Percentiles rank a stretch among this genome's conserved stretches.
These are phyloP conservation scores for Penicillium sp. DNA, from an alignment of 2,329 filamentous ascomycete genomes.

Conservation along the genomic window DNA sequence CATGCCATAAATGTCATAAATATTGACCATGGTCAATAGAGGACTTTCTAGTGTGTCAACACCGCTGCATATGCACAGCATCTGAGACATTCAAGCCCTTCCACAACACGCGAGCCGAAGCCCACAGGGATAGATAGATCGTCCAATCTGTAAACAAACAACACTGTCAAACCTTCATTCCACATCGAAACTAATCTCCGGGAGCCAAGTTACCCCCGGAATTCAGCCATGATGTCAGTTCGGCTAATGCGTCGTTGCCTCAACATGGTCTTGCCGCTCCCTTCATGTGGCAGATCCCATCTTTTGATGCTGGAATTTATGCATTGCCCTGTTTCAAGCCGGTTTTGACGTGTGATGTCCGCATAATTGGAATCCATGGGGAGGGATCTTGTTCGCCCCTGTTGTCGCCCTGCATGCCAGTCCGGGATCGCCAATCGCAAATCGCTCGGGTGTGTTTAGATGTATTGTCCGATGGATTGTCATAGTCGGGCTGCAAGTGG, in stretches of 20 bases:
- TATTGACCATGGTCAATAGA: too few relatives aligned
- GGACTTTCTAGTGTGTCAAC: too few relatives aligned
- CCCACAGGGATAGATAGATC: conserved; percentile 2
- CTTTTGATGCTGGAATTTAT: not conserved
- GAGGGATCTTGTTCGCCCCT: not conserved
- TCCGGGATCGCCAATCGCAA: too few relatives aligned
- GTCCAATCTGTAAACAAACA: conserved; percentile 3
- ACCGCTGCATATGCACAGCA: too few relatives aligned
- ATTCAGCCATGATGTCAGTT: conserved; percentile 13
- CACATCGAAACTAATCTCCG: conserved; percentile 11
- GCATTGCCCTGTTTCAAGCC: not conserved
- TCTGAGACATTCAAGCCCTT: too few relatives aligned
- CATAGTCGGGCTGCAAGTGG: too few relatives aligned
- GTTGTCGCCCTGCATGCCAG: not conserved
- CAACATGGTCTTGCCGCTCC: not conserved
- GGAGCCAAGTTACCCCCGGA: conserved; percentile 5
- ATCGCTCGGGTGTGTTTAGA: too few relatives aligned
- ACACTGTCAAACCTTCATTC: conserved; percentile 13
- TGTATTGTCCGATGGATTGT: too few relatives aligned
- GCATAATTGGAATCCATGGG: too few relatives aligned
- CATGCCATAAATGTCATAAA: not conserved
- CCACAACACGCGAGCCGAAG: too few relatives aligned
- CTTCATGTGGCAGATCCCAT: too few relatives aligned
- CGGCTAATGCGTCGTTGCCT: not conserved
- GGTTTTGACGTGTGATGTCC: not conserved